phyloP scores from a whole-genome alignment of 805 yeast species.

The Ogataea siamensis region DNA sequence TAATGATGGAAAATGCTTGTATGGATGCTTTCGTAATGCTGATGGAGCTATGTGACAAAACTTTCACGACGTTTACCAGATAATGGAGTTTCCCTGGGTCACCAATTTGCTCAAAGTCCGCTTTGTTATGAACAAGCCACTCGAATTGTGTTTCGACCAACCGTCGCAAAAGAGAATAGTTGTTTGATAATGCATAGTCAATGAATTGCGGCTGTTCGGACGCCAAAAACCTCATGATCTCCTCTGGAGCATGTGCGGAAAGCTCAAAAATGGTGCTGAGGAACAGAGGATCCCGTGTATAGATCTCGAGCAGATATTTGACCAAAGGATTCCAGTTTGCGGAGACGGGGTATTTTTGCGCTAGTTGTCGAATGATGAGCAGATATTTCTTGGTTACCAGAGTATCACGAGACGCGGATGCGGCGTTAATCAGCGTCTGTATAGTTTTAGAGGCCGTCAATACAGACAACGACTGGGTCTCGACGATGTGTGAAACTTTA shows the following conservation, averaged over 20 bases:
- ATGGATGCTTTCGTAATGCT: slow-evolving; percentile 12
- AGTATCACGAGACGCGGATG: background rate
- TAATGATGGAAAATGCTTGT: slow-evolving; percentile 18
- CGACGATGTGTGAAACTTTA: slow-evolving; percentile 10
- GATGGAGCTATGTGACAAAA: slow-evolving; percentile 10
- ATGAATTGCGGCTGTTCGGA: slow-evolving; percentile 11
- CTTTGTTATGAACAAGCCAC: slow-evolving; percentile 10
- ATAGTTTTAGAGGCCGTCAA: background rate
- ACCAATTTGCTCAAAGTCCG: slow-evolving; percentile 1
- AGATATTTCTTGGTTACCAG: slow-evolving; percentile 2
- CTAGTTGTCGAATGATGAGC: slow-evolving; percentile 5
- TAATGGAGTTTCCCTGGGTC: slow-evolving; percentile 15
- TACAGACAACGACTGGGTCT: background rate
- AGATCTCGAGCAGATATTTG: slow-evolving; percentile 7
- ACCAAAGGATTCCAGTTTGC: slow-evolving; percentile 10
- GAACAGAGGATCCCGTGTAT: slow-evolving; percentile 8
- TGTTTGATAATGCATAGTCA: background rate
- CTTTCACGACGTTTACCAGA: slow-evolving; percentile 15
- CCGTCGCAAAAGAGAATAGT: slow-evolving; percentile 1
- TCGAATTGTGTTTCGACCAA: slow-evolving; percentile 9
- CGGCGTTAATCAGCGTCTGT: slow-evolving; percentile 2
- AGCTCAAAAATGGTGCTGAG: slow-evolving; percentile 6
- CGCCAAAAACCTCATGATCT: slow-evolving; percentile 11
- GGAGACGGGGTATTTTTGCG: background rate
- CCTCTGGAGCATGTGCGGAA: slow-evolving; percentile 5